Evolutionary conservation across 75 land plant species (phyloP).

Genomic region (Gnetum montanum): DNA sequence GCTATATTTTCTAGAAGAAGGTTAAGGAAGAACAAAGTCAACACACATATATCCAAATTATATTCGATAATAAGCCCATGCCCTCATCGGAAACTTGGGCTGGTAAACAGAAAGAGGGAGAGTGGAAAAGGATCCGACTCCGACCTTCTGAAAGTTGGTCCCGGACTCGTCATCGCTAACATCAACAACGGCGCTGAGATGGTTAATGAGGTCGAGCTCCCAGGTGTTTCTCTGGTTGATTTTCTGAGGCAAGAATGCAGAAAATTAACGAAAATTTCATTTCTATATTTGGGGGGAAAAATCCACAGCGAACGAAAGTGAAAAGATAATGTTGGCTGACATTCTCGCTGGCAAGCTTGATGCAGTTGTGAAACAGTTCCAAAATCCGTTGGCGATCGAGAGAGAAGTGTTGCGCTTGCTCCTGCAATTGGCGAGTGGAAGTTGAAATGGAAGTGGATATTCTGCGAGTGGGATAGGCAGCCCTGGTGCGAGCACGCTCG

Average conservation of each 20-base stretch:
- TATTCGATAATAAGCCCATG: too few relatives aligned
- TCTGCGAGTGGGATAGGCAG: conserved; percentile 61
- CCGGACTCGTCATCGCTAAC: conserved; percentile 62
- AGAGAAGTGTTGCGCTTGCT: conserved; percentile 19
- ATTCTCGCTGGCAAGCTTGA: conserved; percentile 90
- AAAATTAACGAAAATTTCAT: background rate
- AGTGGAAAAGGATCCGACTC: background rate
- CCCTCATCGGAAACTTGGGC: too few relatives aligned
- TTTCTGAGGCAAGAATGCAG: conserved; percentile 40
- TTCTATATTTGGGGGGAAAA: too few relatives aligned
- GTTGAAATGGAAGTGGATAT: conserved; percentile 22
- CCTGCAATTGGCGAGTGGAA: background rate
- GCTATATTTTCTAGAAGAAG: too few relatives aligned
- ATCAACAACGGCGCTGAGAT: conserved; percentile 60
- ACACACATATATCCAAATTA: too few relatives aligned
- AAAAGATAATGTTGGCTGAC: conserved; percentile 19
- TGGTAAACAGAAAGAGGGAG: background rate
- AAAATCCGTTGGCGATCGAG: conserved; percentile 51
- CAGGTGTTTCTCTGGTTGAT: conserved; percentile 95
- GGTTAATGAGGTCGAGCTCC: conserved; percentile 86
- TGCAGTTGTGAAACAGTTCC: conserved; percentile 78
- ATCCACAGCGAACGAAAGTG: background rate
- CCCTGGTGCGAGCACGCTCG: conserved; percentile 80
- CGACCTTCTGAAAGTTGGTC: conserved; percentile 96
- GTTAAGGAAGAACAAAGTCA: too few relatives aligned